Conservation (phyloP, 148 eudicot genomes). For the Camellia japonica region DNA sequence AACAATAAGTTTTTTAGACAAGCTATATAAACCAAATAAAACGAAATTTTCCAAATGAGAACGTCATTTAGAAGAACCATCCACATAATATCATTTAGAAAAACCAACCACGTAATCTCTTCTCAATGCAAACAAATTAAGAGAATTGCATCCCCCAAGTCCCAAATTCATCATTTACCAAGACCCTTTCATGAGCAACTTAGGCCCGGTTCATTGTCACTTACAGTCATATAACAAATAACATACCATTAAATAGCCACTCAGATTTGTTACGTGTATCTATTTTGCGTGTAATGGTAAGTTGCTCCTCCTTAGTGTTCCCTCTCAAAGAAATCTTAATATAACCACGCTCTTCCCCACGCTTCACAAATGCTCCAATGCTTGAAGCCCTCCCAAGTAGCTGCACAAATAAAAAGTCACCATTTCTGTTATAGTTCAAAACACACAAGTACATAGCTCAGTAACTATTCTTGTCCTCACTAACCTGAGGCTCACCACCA, state of each 20-base stretch:
- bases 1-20: background rate
- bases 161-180: background rate
- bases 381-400: conserved; percentile 82
- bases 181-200: background rate
- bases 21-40: background rate
- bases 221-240: conserved; percentile 5
- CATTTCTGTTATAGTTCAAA: background rate
- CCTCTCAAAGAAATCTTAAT: conserved; percentile 72
- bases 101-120: background rate
- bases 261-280: conserved; percentile 85
- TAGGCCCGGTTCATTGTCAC: background rate
- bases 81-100: background rate
- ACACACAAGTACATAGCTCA: background rate
- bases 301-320: conserved; percentile 37
- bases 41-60: background rate
- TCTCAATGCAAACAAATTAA: too few relatives aligned
- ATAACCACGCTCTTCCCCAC: conserved; percentile 83
- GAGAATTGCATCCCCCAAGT: background rate
- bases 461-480: background rate
- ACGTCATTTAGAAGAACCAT: too few relatives aligned
- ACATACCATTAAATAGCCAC: conserved; percentile 76
- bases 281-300: conserved; percentile 63
- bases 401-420: conserved; percentile 39
- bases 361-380: conserved; percentile 82
- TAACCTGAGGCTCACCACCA: conserved; percentile 93